Evolutionary conservation across 495 filamentous ascomycete species (phyloP), one percentile per base, ranked within the genome.

Genomic region (Xylaria grammica): DNA sequence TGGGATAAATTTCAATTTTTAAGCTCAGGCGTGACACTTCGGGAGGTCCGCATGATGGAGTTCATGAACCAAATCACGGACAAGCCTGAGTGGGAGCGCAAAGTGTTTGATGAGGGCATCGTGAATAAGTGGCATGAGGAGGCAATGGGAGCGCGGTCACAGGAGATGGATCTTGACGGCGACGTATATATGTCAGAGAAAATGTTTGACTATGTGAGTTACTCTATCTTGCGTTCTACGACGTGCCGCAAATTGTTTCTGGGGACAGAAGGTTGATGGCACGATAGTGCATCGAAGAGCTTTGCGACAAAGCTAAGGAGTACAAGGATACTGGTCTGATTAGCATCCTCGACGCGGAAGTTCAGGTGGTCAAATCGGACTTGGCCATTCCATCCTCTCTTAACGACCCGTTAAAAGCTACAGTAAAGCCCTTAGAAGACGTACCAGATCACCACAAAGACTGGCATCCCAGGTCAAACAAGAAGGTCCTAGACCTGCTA

Each of bases 401-500:
- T n/a, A 44, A 51, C 17, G 45, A 69, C 1, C 58, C 56, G 27
- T 70, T 77, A 22, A 67, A 58, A 22, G 40, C 48, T 2, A 56
- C 17, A 0, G 67, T 71, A 53, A 63, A 44, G 32, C 13, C 48
- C 2, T 70, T 87, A 1, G 82, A 85, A 36, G 60, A 82, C 51
- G 68, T 82, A 0, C 78, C 82, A 9, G 75, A 78, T 15, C 64
- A 72, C 0, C 20, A 74, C 48, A 85, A 84, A 65, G 87, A 90
- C 63, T 89, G 85, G 79, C 85, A 87, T 65, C 86, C 86, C 0
- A 73, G 79, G 4, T 85, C 84, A 1, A 75, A 85, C 56, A 65
- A 69, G 0, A 80, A 81, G 54, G 88, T 90, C 0, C 75, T 89
- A 0, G 78, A 90, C 67, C 71, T 90, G 1, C 81, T 90, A 11